Conservation (phyloP, 345 rosid genomes). For the Eucalyptus shirleyi region DNA sequence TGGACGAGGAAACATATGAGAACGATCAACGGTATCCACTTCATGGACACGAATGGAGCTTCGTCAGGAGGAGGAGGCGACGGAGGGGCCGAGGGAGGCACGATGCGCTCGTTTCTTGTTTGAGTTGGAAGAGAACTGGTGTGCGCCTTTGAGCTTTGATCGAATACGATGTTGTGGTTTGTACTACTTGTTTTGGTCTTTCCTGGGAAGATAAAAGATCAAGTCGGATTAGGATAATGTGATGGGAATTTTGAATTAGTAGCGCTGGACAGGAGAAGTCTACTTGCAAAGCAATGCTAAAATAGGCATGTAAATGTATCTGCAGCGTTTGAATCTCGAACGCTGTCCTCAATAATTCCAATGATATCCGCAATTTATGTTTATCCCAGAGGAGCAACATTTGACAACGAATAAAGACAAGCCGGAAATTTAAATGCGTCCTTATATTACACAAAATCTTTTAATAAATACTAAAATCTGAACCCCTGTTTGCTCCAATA, state of each 20-base stretch:
- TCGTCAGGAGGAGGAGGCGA: too few relatives aligned
- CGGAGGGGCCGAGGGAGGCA: background rate
- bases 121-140: background rate
- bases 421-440: too few relatives aligned
- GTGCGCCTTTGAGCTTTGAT: background rate
- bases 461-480: too few relatives aligned
- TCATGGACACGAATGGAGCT: background rate
- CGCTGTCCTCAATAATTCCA: background rate
- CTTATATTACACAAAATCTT: too few relatives aligned
- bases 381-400: too few relatives aligned
- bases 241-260: background rate
- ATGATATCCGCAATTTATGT: background rate
- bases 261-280: background rate
- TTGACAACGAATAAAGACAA: too few relatives aligned
- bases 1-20: background rate
- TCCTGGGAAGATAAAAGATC: too few relatives aligned
- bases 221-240: background rate
- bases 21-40: background rate
- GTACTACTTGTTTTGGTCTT: too few relatives aligned
- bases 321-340: too few relatives aligned
- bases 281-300: background rate
- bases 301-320: too few relatives aligned
- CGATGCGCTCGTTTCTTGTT: background rate
- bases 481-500: too few relatives aligned
- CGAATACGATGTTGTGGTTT: too few relatives aligned